Base-by-base conservation (phyloP, 2,329 filamentous ascomycete species). In the Alternaria postmessia region DNA sequence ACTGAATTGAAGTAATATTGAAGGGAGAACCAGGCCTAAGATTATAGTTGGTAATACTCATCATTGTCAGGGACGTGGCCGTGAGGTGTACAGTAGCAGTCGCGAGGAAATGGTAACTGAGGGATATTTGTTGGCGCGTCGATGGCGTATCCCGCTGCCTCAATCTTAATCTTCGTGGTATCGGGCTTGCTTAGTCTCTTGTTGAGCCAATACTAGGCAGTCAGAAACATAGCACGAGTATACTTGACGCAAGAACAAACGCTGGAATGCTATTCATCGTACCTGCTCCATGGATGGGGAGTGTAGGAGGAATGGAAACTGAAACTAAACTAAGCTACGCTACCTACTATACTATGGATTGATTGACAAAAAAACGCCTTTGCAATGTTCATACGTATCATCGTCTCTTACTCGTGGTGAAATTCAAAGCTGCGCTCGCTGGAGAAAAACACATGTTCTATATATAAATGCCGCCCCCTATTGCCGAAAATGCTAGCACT, bases 401-500 rank as follows among this genome's bases (percentile, higher is more conserved):
- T 42, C 20, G 39, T 8, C 20, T 42, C 39, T 14, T 24, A 20
- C 39, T 39, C 38, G 39, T 41, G 7, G 18, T 41, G 20, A 24
- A 42, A 28, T 24, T 28, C 42, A 44, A 28, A 18, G 42, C 18
- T 22, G 18, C 44, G 46, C 46, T 49, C 46, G 46, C 46, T 49
- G 6, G 20, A n/a, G 26, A 12, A 26, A 46, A 38, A 9, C 46
- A 26, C 46, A 49, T 36, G 46, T 38, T 49, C 46, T 49, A 49
- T 49, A 7, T 48, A 49, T 49, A 3, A 36, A 49, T 49, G 34
- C 22, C 30, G 11, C 46, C 20, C 7, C 30, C 46, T 14, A 24
- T 49, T 49, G 32, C 46, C 46, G 32, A 49, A 49, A 49, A 49
- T 49, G 46, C 32, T 49, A 49, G 22, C 20, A 49, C 46, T 49